phyloP scores from a whole-genome alignment of 441 rosid genomes.

The Erysimum cheiri region DNA sequence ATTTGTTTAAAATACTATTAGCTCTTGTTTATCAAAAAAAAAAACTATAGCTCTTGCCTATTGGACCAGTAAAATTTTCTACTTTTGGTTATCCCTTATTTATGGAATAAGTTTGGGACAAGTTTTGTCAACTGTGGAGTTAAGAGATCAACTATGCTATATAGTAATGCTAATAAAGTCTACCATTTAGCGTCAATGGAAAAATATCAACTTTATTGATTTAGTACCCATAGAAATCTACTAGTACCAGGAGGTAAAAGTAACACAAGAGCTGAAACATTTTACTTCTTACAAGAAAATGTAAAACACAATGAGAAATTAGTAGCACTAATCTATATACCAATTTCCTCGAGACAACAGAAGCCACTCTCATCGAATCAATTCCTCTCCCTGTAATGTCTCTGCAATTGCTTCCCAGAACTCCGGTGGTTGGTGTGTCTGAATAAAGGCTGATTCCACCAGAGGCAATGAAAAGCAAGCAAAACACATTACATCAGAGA shows the following conservation, averaged over 20 bases:
- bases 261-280: not conserved
- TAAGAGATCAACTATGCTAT: not conserved
- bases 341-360: slow-evolving; percentile 2
- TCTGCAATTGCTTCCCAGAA: slow-evolving; percentile 17
- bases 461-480: slow-evolving; percentile 4
- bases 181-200: not conserved
- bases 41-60: too few relatives aligned
- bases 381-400: slow-evolving; percentile 14
- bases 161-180: not conserved
- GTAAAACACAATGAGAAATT: slow-evolving; percentile 14
- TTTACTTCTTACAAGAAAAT: slow-evolving; percentile 13
- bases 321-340: slow-evolving; percentile 12
- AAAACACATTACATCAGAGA: slow-evolving; percentile 17
- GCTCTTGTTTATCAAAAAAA: too few relatives aligned
- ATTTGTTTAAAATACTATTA: too few relatives aligned
- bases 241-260: slow-evolving; percentile 14
- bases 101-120: not conserved
- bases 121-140: too few relatives aligned
- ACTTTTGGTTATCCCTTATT: not conserved
- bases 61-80: not conserved
- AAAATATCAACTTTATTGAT: not conserved
- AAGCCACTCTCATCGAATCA: slow-evolving; percentile 3
- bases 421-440: slow-evolving; percentile 4
- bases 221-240: not conserved
- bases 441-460: slow-evolving; percentile 26